phyloP scores from a whole-genome alignment of 2,329 filamentous ascomycete species.

The Ceratocystiopsis sp. region DNA sequence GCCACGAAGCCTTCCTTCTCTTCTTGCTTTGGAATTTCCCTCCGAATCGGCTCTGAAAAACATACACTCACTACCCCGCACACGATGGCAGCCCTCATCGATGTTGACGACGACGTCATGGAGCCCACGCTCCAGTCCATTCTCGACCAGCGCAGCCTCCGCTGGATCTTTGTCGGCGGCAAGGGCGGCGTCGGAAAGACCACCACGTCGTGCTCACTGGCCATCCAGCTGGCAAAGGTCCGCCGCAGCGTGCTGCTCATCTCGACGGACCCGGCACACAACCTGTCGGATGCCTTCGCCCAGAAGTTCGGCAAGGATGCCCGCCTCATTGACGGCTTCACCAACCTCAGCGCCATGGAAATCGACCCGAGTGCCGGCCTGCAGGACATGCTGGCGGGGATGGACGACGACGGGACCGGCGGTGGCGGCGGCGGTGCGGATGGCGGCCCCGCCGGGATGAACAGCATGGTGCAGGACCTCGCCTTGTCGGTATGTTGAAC shows the following conservation, averaged over 20 bases:
- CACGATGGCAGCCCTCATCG: neutral
- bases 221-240: slow-evolving; percentile 89
- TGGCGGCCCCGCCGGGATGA: slow-evolving; percentile 41
- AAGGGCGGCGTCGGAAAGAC: slow-evolving; percentile 99
- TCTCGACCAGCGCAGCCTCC: slow-evolving; percentile 83
- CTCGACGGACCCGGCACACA: slow-evolving; percentile 95
- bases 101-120: slow-evolving; percentile 47
- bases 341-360: slow-evolving; percentile 94
- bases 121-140: slow-evolving; percentile 89
- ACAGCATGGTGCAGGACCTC: slow-evolving; percentile 96
- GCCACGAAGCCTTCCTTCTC: too few species aligned
- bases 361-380: slow-evolving; percentile 97
- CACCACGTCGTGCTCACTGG: slow-evolving; percentile 95
- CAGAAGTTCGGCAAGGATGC: slow-evolving; percentile 99
- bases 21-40: too few species aligned
- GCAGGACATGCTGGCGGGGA: slow-evolving; percentile 73
- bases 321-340: slow-evolving; percentile 76
- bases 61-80: too few species aligned
- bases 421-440: slow-evolving; percentile 43
- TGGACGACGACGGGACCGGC: slow-evolving; percentile 45
- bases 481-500: slow-evolving; percentile 62
- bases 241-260: slow-evolving; percentile 94
- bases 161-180: slow-evolving; percentile 98
- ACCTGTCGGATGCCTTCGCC: slow-evolving; percentile 91
- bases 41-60: too few species aligned